Conservation (phyloP, 2,329 filamentous ascomycete genomes). For the Zymoseptoria pseudotritici region DNA sequence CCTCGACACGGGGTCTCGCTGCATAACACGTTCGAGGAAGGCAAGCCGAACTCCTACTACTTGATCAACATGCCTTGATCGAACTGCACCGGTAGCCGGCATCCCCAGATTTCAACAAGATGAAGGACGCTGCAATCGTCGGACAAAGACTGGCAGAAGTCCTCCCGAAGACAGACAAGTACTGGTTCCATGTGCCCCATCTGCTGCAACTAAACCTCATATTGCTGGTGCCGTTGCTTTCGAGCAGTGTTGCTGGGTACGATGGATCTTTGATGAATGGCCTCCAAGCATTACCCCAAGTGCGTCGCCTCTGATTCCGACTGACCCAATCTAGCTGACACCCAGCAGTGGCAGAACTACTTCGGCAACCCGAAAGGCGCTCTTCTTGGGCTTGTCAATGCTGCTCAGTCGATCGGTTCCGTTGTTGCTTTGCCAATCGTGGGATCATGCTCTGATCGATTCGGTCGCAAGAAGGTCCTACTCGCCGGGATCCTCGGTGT, state of each 20-base stretch:
- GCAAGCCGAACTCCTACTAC: too few relatives aligned
- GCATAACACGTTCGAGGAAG: too few relatives aligned
- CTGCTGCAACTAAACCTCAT: slow-evolving; percentile 40
- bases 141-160: slow-evolving; percentile 29
- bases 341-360: slow-evolving; percentile 36
- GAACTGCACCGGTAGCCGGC: too few relatives aligned
- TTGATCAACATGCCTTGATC: too few relatives aligned
- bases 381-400: slow-evolving; percentile 33
- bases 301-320: too few relatives aligned
- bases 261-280: slow-evolving; percentile 42
- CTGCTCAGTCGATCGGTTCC: slow-evolving; percentile 35
- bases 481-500: slow-evolving; percentile 28
- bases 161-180: slow-evolving; percentile 35
- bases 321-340: background rate
- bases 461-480: slow-evolving; percentile 35
- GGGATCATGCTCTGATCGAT: slow-evolving; percentile 33
- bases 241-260: slow-evolving; percentile 38
- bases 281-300: background rate
- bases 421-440: slow-evolving; percentile 33
- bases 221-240: slow-evolving; percentile 38
- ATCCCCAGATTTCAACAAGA: background rate
- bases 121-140: slow-evolving; percentile 27
- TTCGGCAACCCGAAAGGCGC: slow-evolving; percentile 34
- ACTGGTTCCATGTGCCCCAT: slow-evolving; percentile 39
- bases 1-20: too few relatives aligned